Base-by-base conservation (phyloP, 768 basidiomycete species). In the Heimioporus sp. region DNA sequence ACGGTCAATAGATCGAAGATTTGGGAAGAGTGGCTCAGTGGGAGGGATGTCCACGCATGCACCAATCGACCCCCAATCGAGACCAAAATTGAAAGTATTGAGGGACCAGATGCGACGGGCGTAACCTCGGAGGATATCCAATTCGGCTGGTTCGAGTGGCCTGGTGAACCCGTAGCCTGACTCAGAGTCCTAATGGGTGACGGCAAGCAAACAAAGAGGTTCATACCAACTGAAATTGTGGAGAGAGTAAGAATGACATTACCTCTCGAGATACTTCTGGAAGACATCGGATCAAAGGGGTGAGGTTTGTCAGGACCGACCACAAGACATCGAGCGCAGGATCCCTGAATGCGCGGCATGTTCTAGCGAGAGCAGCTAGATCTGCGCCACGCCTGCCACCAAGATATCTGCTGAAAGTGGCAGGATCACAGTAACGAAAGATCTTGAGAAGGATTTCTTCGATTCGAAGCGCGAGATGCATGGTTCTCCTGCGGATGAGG, bases 261-360 rank as follows among this genome's bases (percentile, higher is more conserved):
- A 54, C 50, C 1, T 9, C 10, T 9, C 21, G 6, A 5, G 30
- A 55, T 28, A 10, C 16, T 28, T 36, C 46, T 9, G 52, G 52
- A 24, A 55, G 34, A 15, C 44, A 56, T n/a, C 17, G 32, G 10
- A 15, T 6, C 0, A 55, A 31, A 15, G 55, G 39, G 4, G 35
- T n/a, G 11, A 49, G 47, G 19, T 46, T 35, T 4, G 12, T 1
- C 47, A 55, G 38, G 10, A 49, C 48, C 1, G 40, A 56, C 52
- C 55, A 55, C 7, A 56, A 47, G 2, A 45, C 19, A n/a, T 53
- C 24, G 24, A 55, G 21, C 9, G 54, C 54, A 7, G 47, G 52
- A 2, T 49, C 55, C 41, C 49, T 56, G 35, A 56, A 54, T 3
- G 31, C 11, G 8, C 9, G 53, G 28, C 43, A 56, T 2, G 55